phyloP scores from a whole-genome alignment of 2,329 filamentous ascomycete species.

The Talaromyces sp. region DNA sequence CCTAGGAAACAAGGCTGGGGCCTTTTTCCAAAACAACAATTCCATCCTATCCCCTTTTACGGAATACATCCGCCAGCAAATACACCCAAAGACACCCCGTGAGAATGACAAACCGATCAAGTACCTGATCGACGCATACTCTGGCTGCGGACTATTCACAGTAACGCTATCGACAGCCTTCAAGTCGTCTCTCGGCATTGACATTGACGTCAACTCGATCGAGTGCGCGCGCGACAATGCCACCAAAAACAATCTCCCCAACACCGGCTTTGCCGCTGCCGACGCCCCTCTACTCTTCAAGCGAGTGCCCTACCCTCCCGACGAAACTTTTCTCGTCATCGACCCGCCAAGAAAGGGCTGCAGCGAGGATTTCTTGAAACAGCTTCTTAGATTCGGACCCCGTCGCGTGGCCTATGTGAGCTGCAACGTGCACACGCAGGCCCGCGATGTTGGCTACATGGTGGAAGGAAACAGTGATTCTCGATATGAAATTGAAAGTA shows the following conservation, averaged over 20 bases:
- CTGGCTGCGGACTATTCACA: conserved; percentile 93
- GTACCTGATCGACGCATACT: conserved; percentile 96
- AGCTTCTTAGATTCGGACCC: conserved; percentile 74
- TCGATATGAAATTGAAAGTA: conserved; percentile 79
- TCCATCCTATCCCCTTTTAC: conserved; percentile 87
- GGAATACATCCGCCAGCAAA: conserved; percentile 74
- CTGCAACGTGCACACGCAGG: conserved; percentile 97
- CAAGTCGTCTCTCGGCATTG: conserved; percentile 75
- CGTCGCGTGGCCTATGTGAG: conserved; percentile 85
- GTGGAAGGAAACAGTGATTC: conserved; percentile 57
- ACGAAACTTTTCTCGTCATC: conserved; percentile 87
- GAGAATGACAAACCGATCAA: conserved; percentile 51
- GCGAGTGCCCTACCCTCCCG: conserved; percentile 64
- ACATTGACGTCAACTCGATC: conserved; percentile 78
- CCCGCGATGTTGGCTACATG: conserved; percentile 81
- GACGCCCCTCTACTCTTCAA: conserved; percentile 81
- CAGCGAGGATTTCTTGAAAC: conserved; percentile 73
- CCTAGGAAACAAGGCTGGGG: conserved; percentile 86
- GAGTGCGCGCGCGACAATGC: conserved; percentile 74
- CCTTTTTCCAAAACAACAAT: conserved; percentile 99
- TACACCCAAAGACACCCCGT: conserved; percentile 50
- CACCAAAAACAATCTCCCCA: conserved; percentile 64
- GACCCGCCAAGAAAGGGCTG: conserved; percentile 97
- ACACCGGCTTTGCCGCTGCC: conserved; percentile 80
- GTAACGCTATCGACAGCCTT: conserved; percentile 85